These are phyloP conservation scores for Gossypium turneri DNA, from an alignment of 345 rosid genomes.

Conservation along the genomic window DNA sequence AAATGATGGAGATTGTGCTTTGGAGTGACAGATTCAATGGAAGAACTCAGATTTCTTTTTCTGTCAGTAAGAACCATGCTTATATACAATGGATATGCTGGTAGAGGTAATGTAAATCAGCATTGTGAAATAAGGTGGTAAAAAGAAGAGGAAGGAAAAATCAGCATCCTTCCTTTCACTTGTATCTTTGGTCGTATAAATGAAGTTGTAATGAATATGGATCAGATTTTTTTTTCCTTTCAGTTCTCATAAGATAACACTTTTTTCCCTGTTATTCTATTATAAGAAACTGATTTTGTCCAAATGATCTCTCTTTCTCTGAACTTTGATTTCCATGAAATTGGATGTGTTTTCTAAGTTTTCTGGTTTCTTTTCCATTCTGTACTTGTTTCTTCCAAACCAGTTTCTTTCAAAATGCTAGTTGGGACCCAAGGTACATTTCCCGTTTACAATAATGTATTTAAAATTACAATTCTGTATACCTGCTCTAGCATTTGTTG, in stretches of 20 bases:
- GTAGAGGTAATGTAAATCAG: too few species aligned
- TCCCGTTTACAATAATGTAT: too few species aligned
- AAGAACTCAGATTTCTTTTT: not conserved
- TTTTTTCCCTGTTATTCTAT: not conserved
- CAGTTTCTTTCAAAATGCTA: not conserved
- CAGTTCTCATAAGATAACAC: conserved; percentile 4
- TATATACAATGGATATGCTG: too few species aligned
- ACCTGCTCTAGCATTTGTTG: not conserved
- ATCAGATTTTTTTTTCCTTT: not conserved
- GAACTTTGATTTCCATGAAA: not conserved
- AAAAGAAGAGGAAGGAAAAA: conserved; percentile 1
- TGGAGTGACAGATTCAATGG: not conserved
- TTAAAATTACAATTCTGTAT: too few species aligned
- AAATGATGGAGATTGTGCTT: not conserved
- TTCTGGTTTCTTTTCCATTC: not conserved
- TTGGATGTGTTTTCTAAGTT: not conserved
- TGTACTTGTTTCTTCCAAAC: not conserved
- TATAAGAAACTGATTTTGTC: not conserved
- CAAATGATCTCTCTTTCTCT: not conserved
- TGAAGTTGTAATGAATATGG: not conserved
- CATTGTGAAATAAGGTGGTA: not conserved
- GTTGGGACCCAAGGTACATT: not conserved
- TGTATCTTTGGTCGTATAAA: conserved; percentile 6
- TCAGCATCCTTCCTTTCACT: conserved; percentile 5
- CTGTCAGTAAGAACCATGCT: too few species aligned